Conservation (phyloP, 2,329 filamentous ascomycete genomes). For the Trichoderma lentiforme region DNA sequence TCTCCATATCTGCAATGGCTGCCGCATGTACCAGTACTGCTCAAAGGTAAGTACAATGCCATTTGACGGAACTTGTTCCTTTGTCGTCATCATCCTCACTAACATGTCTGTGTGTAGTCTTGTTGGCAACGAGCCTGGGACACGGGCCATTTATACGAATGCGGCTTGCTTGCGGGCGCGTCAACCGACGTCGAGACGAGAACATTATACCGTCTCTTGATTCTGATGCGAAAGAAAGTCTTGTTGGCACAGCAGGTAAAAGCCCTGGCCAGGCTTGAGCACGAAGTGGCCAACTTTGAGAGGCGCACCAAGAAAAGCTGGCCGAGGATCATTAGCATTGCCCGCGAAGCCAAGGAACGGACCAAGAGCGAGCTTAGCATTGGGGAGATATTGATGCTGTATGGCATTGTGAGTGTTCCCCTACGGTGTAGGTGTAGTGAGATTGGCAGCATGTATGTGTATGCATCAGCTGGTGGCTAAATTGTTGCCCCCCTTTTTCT, state of each 20-base stretch:
- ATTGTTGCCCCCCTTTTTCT: neutral
- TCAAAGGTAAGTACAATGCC: neutral
- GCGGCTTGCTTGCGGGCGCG: neutral
- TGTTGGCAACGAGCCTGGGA: conserved; percentile 13
- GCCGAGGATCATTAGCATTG: neutral
- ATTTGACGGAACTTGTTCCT: neutral
- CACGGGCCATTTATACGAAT: conserved; percentile 14
- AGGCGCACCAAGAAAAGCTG: neutral
- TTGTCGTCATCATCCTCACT: neutral
- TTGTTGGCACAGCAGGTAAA: neutral
- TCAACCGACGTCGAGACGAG: neutral
- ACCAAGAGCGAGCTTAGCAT: conserved; percentile 1
- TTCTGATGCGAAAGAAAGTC: neutral
- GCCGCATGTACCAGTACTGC: conserved; percentile 12
- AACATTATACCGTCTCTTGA: conserved; percentile 1
- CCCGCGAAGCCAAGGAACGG: neutral
- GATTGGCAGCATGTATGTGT: neutral
- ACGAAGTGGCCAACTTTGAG: neutral
- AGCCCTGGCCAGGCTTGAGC: neutral
- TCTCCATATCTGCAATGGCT: neutral
- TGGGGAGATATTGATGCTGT: conserved; percentile 1
- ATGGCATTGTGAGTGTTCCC: conserved; percentile 6
- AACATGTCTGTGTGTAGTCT: neutral
- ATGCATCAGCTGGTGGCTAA: neutral
- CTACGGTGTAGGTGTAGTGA: neutral